Conservation (phyloP, 2,329 filamentous ascomycete genomes). For the Pseudocercospora eumusae region DNA sequence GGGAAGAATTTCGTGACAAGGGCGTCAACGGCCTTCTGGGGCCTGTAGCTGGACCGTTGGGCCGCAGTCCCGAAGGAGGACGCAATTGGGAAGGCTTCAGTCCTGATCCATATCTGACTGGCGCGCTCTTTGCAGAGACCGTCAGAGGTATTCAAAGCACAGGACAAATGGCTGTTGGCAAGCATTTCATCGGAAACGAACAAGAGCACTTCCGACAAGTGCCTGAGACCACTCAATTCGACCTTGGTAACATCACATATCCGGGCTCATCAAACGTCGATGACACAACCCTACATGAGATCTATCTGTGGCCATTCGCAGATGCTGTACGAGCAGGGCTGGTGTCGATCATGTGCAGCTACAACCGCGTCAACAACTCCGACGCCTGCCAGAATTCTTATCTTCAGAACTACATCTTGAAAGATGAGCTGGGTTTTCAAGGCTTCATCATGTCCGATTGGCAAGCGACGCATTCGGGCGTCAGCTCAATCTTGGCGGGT, state of each 20-base stretch:
- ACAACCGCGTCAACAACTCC: conserved; percentile 54
- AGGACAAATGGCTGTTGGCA: conserved; percentile 79
- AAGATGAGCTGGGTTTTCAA: conserved; percentile 56
- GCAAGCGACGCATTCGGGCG: conserved; percentile 36
- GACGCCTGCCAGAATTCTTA: conserved; percentile 69
- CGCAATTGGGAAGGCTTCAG: conserved; percentile 55
- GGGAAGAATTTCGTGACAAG: conserved; percentile 71
- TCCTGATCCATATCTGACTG: conserved; percentile 74
- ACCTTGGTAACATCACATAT: conserved; percentile 48
- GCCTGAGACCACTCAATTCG: conserved; percentile 52
- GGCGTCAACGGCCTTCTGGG: conserved; percentile 74
- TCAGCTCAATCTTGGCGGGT: conserved; percentile 35
- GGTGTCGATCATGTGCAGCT: conserved; percentile 56
- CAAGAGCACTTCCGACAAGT: conserved; percentile 71
- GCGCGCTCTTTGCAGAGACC: conserved; percentile 54
- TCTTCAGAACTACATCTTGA: conserved; percentile 66
- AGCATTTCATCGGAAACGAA: conserved; percentile 74
- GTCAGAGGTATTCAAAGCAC: conserved; percentile 78
- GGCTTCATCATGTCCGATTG: conserved; percentile 54
- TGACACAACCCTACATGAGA: conserved; percentile 57
- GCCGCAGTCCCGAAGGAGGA: conserved; percentile 50
- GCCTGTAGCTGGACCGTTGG: conserved; percentile 73
- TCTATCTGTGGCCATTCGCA: conserved; percentile 49
- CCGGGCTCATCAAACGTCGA: conserved; percentile 60
- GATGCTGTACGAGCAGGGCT: conserved; percentile 54